Conservation (phyloP, 192 early-diverging fungal species). For the Kappamyces sp. region DNA sequence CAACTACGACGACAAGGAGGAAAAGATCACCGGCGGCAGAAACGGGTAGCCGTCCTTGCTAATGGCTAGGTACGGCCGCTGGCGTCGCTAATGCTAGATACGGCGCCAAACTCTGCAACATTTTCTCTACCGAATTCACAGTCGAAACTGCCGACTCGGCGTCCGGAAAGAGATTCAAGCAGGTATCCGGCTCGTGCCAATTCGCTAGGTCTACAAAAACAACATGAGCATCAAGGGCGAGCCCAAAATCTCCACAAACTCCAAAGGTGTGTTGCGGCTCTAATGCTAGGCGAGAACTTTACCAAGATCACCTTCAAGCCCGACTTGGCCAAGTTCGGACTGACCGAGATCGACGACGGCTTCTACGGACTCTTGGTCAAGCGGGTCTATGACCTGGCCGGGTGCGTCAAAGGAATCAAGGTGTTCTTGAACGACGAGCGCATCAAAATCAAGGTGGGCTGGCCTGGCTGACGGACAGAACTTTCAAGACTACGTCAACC, state of each 20-base stretch:
- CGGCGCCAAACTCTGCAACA: slow-evolving; percentile 88
- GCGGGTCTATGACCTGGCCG: slow-evolving; percentile 91
- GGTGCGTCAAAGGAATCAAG: slow-evolving; percentile 72
- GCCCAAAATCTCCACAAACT: slow-evolving; percentile 66
- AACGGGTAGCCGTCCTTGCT: slow-evolving; percentile 59
- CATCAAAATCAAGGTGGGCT: slow-evolving; percentile 63
- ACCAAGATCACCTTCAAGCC: slow-evolving; percentile 93
- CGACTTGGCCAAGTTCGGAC: slow-evolving; percentile 85
- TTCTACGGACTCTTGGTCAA: slow-evolving; percentile 81
- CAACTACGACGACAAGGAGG: slow-evolving; percentile 93
- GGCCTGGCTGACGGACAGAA: neutral
- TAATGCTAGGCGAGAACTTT: slow-evolving; percentile 57
- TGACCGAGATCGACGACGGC: slow-evolving; percentile 79
- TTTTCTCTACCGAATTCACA: slow-evolving; percentile 89
- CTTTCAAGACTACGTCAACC: slow-evolving; percentile 85
- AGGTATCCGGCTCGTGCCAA: slow-evolving; percentile 33
- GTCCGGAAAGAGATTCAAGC: slow-evolving; percentile 68
- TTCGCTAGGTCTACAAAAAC: slow-evolving; percentile 56
- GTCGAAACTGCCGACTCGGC: slow-evolving; percentile 83
- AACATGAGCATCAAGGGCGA: slow-evolving; percentile 80
- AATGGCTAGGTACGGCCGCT: slow-evolving; percentile 33
- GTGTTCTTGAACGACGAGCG: slow-evolving; percentile 79
- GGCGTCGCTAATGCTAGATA: slow-evolving; percentile 7
- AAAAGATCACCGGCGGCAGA: slow-evolving; percentile 91
- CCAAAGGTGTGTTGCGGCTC: slow-evolving; percentile 15